phyloP scores from a whole-genome alignment of 1,284 basidiomycete genomes.

The Porodaedalea pini region DNA sequence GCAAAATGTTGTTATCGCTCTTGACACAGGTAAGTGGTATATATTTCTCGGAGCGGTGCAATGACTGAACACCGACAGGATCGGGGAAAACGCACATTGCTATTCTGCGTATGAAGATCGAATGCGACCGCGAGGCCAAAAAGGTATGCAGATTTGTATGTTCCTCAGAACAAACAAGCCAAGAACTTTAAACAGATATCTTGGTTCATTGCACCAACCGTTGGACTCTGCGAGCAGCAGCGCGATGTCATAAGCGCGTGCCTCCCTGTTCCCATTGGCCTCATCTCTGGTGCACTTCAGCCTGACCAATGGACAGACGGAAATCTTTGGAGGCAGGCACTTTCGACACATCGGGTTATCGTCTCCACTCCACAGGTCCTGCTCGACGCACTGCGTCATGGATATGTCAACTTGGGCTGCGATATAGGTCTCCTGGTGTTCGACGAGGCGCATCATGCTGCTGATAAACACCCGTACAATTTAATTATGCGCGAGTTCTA shows the following conservation, averaged over 20 bases:
- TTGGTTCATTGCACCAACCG: constrained; percentile 79
- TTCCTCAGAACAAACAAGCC: no score
- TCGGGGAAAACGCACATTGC: constrained; percentile 81
- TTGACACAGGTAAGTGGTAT: constrained; percentile 46
- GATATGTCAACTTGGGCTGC: constrained; percentile 57
- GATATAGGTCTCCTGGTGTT: constrained; percentile 70
- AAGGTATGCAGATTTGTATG: constrained; percentile 47
- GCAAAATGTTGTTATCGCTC: constrained; percentile 68
- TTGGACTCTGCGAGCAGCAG: constrained; percentile 73
- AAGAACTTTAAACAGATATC: constrained; percentile 46
- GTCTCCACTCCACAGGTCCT: constrained; percentile 81
- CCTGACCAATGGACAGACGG: constrained; percentile 78
- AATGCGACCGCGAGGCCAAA: constrained; percentile 51
- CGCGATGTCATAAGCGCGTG: constrained; percentile 50
- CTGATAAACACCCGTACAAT: constrained; percentile 71
- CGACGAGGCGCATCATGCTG: constrained; percentile 79
- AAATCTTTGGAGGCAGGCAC: constrained; percentile 52
- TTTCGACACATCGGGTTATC: constrained; percentile 56
- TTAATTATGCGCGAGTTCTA: constrained; percentile 75
- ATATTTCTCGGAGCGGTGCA: background rate
- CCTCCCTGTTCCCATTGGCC: constrained; percentile 53
- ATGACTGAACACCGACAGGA: constrained; percentile 32
- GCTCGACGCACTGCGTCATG: constrained; percentile 71
- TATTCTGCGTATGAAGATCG: constrained; percentile 64
- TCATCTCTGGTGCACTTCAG: constrained; percentile 66